Percentiles rank a stretch among this genome's conserved stretches.
These are phyloP conservation scores for Spergularia azorica DNA, from an alignment of 179 eudicot species.

Conservation along the genomic window DNA sequence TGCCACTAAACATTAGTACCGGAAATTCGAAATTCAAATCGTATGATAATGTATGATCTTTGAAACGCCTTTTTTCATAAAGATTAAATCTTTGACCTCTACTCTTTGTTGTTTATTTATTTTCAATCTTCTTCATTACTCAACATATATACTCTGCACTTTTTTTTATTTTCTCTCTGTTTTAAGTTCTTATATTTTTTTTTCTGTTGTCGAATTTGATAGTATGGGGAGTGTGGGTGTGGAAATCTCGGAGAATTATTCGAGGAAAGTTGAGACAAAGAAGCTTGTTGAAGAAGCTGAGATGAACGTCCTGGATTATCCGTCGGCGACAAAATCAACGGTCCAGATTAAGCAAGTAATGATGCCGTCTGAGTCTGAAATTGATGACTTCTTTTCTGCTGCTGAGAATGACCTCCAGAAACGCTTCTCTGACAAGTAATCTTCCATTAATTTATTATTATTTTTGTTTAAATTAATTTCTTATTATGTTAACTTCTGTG, in stretches of 20 bases:
- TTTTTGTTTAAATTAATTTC: not conserved
- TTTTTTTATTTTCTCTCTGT: not conserved
- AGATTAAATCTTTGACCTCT: not conserved
- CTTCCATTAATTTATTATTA: not conserved
- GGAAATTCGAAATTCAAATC: conserved; percentile 37
- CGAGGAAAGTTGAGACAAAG: too few relatives aligned
- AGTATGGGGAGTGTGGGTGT: not conserved
- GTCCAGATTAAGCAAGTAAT: conserved; percentile 27
- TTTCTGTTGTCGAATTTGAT: not conserved
- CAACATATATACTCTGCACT: not conserved
- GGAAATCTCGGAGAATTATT: too few relatives aligned
- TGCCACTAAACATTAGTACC: conserved; percentile 20
- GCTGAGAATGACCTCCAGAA: conserved; percentile 73
- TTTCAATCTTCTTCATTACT: not conserved
- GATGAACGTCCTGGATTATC: conserved; percentile 38
- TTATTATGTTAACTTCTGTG: not conserved
- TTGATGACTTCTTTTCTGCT: conserved; percentile 75
- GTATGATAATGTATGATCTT: conserved; percentile 8
- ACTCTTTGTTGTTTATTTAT: not conserved
- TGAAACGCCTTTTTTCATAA: conserved; percentile 1
- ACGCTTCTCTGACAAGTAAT: conserved; percentile 72
- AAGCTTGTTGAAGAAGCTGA: too few relatives aligned
- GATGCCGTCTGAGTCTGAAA: conserved; percentile 71
- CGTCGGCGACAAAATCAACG: conserved; percentile 28
- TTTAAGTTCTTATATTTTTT: not conserved